Evolutionary conservation across 1,284 basidiomycete species (phyloP).

Genomic region (Vanrija humicola): DNA sequence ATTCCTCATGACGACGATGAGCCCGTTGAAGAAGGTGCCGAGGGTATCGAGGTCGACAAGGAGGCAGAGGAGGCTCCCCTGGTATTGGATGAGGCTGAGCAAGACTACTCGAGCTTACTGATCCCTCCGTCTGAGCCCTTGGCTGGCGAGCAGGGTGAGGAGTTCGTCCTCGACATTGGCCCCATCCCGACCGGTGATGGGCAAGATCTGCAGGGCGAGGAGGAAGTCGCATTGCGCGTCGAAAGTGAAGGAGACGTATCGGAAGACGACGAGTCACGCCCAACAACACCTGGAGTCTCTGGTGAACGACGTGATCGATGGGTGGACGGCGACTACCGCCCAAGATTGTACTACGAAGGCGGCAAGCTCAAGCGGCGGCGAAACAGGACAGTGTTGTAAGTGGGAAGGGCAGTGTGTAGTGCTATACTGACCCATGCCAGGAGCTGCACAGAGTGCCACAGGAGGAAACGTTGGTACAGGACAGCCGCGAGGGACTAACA

Average conservation of each 20-base stretch:
- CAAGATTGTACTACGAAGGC: conserved; percentile 20
- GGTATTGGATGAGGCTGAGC: neutral
- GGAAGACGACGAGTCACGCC: conserved; percentile 6
- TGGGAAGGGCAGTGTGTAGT: neutral
- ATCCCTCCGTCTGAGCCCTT: conserved; percentile 12
- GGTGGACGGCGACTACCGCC: conserved; percentile 10
- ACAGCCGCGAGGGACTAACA: neutral
- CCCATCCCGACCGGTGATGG: conserved; percentile 4
- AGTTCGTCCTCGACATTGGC: conserved; percentile 28
- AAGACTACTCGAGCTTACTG: conserved; percentile 16
- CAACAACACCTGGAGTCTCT: neutral
- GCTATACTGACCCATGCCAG: conserved; percentile 10
- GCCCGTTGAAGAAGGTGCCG: conserved; percentile 8
- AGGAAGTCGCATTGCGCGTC: neutral
- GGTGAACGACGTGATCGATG: conserved; percentile 7
- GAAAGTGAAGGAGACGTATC: conserved; percentile 5
- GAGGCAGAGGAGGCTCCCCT: neutral
- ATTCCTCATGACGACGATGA: conserved; percentile 18
- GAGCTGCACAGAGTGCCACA: conserved; percentile 47
- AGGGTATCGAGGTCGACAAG: neutral
- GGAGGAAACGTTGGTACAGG: conserved; percentile 32
- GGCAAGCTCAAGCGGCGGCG: conserved; percentile 36
- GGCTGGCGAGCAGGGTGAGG: conserved; percentile 34
- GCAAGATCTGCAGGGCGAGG: conserved; percentile 4
- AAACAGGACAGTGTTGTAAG: conserved; percentile 44